phyloP scores from a whole-genome alignment of 129 eudicot genomes.

The Artemisia annua region DNA sequence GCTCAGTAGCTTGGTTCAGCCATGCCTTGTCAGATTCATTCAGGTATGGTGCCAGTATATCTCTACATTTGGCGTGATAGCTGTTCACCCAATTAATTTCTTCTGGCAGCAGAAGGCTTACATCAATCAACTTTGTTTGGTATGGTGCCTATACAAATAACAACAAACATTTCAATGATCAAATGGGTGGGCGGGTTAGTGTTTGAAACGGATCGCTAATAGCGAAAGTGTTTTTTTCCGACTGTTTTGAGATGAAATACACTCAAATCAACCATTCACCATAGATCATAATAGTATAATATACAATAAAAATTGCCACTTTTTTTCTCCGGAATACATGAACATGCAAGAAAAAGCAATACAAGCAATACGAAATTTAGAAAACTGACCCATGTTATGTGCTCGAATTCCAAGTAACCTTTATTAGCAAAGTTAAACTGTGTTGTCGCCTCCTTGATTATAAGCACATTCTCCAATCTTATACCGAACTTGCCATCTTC shows the following conservation, averaged over 20 bases:
- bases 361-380: background rate
- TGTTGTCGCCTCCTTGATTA: constrained; percentile 80
- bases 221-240: no score
- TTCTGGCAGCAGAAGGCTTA: constrained; percentile 63
- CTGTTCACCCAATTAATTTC: constrained; percentile 82
- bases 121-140: constrained; percentile 76
- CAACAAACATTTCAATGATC: background rate
- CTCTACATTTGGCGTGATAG: constrained; percentile 75
- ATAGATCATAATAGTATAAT: no score
- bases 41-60: constrained; percentile 68
- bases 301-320: no score
- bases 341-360: background rate
- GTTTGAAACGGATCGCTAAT: no score
- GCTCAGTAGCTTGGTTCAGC: constrained; percentile 85
- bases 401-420: constrained; percentile 87
- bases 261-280: no score
- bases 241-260: no score
- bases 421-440: constrained; percentile 78
- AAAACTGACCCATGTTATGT: constrained; percentile 88
- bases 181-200: background rate
- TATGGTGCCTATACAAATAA: constrained; percentile 72
- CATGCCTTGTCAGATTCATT: constrained; percentile 65
- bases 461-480: constrained; percentile 93
- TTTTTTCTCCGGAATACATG: no score
- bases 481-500: constrained; percentile 96